phyloP scores from a whole-genome alignment of 805 yeast genomes.

The Cyberlindnera lachancei region DNA sequence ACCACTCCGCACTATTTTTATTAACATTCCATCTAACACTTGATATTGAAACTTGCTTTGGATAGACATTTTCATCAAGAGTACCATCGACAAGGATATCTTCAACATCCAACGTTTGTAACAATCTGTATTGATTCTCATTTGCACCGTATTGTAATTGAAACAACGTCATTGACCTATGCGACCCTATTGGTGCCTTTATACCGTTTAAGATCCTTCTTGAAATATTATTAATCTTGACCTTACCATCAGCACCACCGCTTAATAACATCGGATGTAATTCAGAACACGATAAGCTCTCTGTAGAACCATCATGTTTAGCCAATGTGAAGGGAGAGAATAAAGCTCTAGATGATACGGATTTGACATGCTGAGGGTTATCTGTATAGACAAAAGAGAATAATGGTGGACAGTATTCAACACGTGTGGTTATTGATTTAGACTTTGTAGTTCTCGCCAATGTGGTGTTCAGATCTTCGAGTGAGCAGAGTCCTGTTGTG shows the following conservation, averaged over 20 bases:
- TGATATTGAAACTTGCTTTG: conserved; percentile 43
- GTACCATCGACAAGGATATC: conserved; percentile 23
- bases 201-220: conserved; percentile 30
- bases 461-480: conserved; percentile 24
- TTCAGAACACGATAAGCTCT: conserved; percentile 32
- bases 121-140: conserved; percentile 33
- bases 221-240: conserved; percentile 33
- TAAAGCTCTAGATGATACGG: conserved; percentile 30
- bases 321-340: conserved; percentile 28
- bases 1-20: conserved; percentile 36
- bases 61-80: conserved; percentile 29
- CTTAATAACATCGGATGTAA: conserved; percentile 39
- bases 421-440: conserved; percentile 25
- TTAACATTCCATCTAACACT: conserved; percentile 54
- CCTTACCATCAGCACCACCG: conserved; percentile 44
- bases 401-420: conserved; percentile 25
- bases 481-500: conserved; percentile 28
- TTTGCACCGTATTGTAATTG: conserved; percentile 34
- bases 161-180: conserved; percentile 27
- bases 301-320: conserved; percentile 33
- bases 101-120: conserved; percentile 30
- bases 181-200: conserved; percentile 23
- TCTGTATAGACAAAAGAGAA: conserved; percentile 35
- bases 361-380: conserved; percentile 30
- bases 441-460: conserved; percentile 24